These are phyloP conservation scores for Crucibulum parvulum DNA, from an alignment of 1,284 basidiomycete genomes.

Conservation along the genomic window DNA sequence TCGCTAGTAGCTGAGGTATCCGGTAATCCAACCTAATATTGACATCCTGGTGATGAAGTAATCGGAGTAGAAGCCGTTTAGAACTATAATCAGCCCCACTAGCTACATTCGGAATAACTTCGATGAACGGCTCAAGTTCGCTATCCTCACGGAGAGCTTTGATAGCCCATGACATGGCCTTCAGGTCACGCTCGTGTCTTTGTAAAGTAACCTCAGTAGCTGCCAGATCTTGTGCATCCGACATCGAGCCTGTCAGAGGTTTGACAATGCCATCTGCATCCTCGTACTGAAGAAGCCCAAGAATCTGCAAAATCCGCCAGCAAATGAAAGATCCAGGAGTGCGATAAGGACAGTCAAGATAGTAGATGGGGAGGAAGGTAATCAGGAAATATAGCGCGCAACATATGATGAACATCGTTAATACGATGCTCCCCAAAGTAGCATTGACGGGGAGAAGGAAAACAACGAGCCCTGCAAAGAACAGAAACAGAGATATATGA, in stretches of 20 bases:
- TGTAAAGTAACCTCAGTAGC: conserved; percentile 31
- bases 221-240: conserved; percentile 33
- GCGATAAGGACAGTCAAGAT: conserved; percentile 42
- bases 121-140: conserved; percentile 42
- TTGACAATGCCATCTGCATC: conserved; percentile 21
- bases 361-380: conserved; percentile 39
- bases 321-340: conserved; percentile 41
- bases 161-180: conserved; percentile 40
- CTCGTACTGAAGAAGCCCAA: conserved; percentile 28
- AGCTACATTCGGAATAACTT: conserved; percentile 40
- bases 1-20: conserved; percentile 38
- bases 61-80: conserved; percentile 37
- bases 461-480: conserved; percentile 45
- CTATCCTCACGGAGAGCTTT: conserved; percentile 36
- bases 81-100: conserved; percentile 43
- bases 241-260: conserved; percentile 22
- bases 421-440: conserved; percentile 34
- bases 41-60: conserved; percentile 34
- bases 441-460: conserved; percentile 41
- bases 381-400: conserved; percentile 33
- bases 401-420: conserved; percentile 34
- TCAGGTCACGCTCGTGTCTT: conserved; percentile 37
- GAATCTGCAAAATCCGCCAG: conserved; percentile 34
- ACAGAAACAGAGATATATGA: conserved; percentile 46
- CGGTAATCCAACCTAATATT: conserved; percentile 35